Base-by-base conservation (phyloP, 352 stramenopile genomes). In the Phytophthora pistaciae region DNA sequence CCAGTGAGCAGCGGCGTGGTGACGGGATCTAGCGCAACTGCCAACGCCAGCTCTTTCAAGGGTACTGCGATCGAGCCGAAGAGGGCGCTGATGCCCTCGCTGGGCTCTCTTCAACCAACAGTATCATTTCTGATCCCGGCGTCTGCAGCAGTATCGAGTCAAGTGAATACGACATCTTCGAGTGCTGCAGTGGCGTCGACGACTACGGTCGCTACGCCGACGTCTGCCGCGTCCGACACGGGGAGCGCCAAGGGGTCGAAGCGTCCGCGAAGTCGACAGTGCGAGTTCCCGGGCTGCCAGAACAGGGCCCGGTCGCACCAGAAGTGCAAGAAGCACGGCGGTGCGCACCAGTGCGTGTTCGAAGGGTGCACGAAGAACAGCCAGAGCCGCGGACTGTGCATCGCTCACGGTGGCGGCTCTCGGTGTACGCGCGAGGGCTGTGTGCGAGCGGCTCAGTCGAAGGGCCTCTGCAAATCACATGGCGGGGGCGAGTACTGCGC, bases 311-410 rank as follows among this genome's bases (percentile, higher is more conserved):
- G 88, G 46, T 94, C 87, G 29, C 88, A 96, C 63, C 88, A 95
- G 63, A 92, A 94, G 59, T 96, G 90, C 86, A 96, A 96, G 70
- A 96, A 96, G 36, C 90, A 96, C 68, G 90, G 90, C 25, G 90
- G 90, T n/a, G 90, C 88, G 2, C 87, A 94, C 50, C 90, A 93
- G 57, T 96, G 90, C 40, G 86, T 91, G 20, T 91, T 91, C 50
- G 86, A 93, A 70, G 90, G 90, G 6, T 96, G 90, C 70, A 82
- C 76, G 60, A 96, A 96, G 78, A 96, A 96, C 79, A 94, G 86
- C 64, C 88, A 96, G 76, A 95, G 88, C 70, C 85, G 90, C 7
- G 90, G 90, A 13, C 64, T 96, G 49, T 96, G 90, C 73, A 95
- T 95, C 55, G 88, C 90, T 3, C 90, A 96, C 61, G 90, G 90